Base-by-base conservation (phyloP, 2,329 filamentous ascomycete species). In the Penicillium vulpinum region DNA sequence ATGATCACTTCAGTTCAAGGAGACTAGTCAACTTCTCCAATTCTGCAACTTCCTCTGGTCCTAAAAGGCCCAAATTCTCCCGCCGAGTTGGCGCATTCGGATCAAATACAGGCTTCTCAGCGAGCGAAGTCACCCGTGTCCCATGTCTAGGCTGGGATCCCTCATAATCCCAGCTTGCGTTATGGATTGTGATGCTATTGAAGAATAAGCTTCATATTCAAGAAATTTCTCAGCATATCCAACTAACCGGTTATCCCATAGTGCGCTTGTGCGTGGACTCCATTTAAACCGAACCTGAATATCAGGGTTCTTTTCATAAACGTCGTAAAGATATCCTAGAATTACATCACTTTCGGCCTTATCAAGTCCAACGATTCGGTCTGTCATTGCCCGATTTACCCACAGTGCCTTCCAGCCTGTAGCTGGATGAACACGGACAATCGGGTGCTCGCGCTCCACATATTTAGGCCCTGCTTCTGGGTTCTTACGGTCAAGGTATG, bases 361-460 rank as follows among this genome's bases (percentile, higher is more conserved):
- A 63, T 91, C 87, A 0, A 91, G 71, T 0, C 88, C 88, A 0
- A 90, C 83, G 46, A 91, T 90, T 0, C 82, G 78, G 6, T 81
- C 80, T 0, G 88, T 90, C 81, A 90, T 87, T 2, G 84, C 78
- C 3, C 87, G 81, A 69, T 91, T 91, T 0, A 91, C 88, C 78
- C 82, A 91, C 0, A 91, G 78, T 0, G 86, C 80, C 71, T 90
- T 91, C 88, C 88, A 90, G 0, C 88, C 88, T 0, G 88, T 91
- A 0, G 85, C 87, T 0, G 88, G 88, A 67, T 91, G 88, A 0
- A 88, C 84, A 3, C 88, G 81, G 2, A 91, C 88, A 10, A 91
- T 70, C 0, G 88, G 87, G 68, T 90, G 88, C 10, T 81, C 76
- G 7, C 88, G 81, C 72, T 90, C 87, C n/a, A 91, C 75, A 63